Base-by-base conservation (phyloP, 257 asterid species). In the Leptodermis oblonga region DNA sequence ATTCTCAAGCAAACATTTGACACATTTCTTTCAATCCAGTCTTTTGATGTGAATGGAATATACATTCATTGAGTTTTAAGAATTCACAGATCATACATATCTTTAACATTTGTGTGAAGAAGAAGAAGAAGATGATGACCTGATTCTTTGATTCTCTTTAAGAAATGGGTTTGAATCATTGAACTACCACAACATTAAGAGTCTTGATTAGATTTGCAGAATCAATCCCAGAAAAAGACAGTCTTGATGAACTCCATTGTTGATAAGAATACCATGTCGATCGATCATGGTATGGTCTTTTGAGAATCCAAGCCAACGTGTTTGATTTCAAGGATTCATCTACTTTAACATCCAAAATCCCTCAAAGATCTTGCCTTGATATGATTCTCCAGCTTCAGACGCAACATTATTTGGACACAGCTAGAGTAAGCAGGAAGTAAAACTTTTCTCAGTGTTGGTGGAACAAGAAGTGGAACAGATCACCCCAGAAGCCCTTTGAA, bases 1-100 rank as follows among this genome's bases (percentile, higher is more conserved):
- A n/a, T 56, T 13, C 23, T 58, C 31, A 26, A 18, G 20, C 3
- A 68, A 39, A n/a, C 55, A 14, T 10, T 39, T 56, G 55, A 9
- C 56, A 51, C 33, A 25, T 42, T 51, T 55, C 58, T 51, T n/a
- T 34, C 65, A 51, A 63, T 13, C 31, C 23, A 72, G 45, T 64
- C 65, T 46, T n/a, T n/a, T 52, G 46, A 63, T 63, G 62, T 52
- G 65, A 68, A 36, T 37, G 51, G 61, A 71, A 61, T 61, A 61
- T 52, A 26, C 59, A 4, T 25, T 49, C 48, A 61, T 56, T 61
- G 39, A 46, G 42, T 71, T 71, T 62, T 23, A 34, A 65, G 41
- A 43, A 65, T 43, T 1, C 15, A 18, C 15, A 9, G 18, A 37
- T 28, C 17, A 8, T 49, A 45, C 26, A 20, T 48, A 62, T 49